Conservation (phyloP, 495 filamentous ascomycete genomes). For the Talaromyces nanjingensis region DNA sequence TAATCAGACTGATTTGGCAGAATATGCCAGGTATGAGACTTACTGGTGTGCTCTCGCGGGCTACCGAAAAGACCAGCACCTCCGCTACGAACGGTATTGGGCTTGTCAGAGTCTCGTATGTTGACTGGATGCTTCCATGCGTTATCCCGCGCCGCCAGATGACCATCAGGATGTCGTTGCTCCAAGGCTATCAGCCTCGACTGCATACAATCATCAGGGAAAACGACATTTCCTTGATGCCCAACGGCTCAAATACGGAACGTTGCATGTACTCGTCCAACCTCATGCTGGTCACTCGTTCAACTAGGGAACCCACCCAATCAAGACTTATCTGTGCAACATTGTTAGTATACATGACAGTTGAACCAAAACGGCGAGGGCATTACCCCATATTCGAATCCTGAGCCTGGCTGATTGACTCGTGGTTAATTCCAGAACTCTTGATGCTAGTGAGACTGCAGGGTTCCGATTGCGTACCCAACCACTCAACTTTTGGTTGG, state of each 20-base stretch:
- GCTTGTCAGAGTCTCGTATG: constrained; percentile 21
- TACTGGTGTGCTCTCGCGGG: constrained; percentile 36
- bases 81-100: constrained; percentile 29
- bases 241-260: constrained; percentile 51
- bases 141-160: constrained; percentile 38
- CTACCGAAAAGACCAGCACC: constrained; percentile 51
- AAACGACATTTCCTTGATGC: constrained; percentile 46
- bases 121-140: constrained; percentile 35
- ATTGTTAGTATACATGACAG: not conserved
- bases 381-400: constrained; percentile 53
- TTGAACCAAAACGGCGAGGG: not conserved
- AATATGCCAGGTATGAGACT: constrained; percentile 12
- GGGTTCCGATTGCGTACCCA: constrained; percentile 30
- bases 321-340: constrained; percentile 42
- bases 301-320: constrained; percentile 52
- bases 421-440: not conserved
- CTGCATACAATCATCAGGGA: constrained; percentile 46
- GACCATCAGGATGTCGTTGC: constrained; percentile 30
- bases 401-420: constrained; percentile 42
- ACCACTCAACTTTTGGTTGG: constrained; percentile 42
- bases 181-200: constrained; percentile 44
- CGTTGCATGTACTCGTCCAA: constrained; percentile 51
- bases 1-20: not conserved
- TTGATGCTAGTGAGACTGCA: constrained; percentile 38
- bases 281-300: constrained; percentile 40